Conservation (phyloP, 2,329 filamentous ascomycete genomes). For the Aspergillus puulaauensis region DNA sequence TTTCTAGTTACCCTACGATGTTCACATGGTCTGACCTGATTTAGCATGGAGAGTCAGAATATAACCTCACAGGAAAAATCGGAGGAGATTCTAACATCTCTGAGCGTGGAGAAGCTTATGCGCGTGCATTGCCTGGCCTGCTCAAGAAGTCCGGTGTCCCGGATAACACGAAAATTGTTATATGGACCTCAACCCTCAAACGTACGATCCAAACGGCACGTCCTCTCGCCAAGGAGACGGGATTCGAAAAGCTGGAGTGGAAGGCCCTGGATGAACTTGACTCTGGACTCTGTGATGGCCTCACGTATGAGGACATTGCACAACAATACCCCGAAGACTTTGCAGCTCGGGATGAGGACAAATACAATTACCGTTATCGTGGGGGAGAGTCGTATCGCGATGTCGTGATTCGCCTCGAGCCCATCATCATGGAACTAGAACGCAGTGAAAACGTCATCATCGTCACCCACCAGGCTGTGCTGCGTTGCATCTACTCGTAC, state of each 20-base stretch:
- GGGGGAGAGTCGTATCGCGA: slow-evolving; percentile 95
- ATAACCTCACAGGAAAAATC: slow-evolving; percentile 86
- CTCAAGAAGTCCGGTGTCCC: slow-evolving; percentile 85
- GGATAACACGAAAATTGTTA: slow-evolving; percentile 59
- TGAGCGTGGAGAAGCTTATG: slow-evolving; percentile 81
- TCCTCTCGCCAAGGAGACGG: slow-evolving; percentile 67
- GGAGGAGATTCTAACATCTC: slow-evolving; percentile 90
- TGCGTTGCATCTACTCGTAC: slow-evolving; percentile 97
- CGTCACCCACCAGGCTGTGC: slow-evolving; percentile 93
- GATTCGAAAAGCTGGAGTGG: slow-evolving; percentile 94
- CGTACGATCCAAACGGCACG: slow-evolving; percentile 91
- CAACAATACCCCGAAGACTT: slow-evolving; percentile 92
- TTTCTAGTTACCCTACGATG: neutral
- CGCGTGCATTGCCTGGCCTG: slow-evolving; percentile 77
- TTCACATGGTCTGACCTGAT: slow-evolving; percentile 18
- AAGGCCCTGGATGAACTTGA: slow-evolving; percentile 98
- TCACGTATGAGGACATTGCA: slow-evolving; percentile 95
- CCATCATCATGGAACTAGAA: slow-evolving; percentile 99
- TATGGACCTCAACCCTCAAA: slow-evolving; percentile 74
- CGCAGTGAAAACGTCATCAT: slow-evolving; percentile 96
- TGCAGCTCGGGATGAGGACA: slow-evolving; percentile 91
- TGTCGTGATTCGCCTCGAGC: slow-evolving; percentile 94
- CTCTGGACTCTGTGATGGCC: slow-evolving; percentile 90
- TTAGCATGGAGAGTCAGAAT: slow-evolving; percentile 91
- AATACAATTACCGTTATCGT: slow-evolving; percentile 99